phyloP scores from a whole-genome alignment of 495 filamentous ascomycete genomes.

The Terfezia claveryi region DNA sequence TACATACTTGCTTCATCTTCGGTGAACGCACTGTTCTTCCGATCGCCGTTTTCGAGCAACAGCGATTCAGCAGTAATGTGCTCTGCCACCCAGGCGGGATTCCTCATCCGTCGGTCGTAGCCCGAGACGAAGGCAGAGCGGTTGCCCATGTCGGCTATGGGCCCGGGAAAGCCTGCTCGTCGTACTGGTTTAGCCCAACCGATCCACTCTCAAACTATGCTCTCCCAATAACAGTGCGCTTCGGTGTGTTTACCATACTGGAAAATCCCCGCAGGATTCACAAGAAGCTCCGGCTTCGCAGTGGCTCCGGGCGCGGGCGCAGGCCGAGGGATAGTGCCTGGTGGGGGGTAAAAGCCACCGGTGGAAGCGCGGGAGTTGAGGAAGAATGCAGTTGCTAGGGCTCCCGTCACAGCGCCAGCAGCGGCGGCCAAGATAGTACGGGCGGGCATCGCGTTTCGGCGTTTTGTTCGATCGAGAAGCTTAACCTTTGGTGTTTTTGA shows the following conservation, averaged over 20 bases:
- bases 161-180: conserved; percentile 58
- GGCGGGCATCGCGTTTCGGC: background rate
- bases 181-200: background rate
- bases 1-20: conserved; percentile 36
- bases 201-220: background rate
- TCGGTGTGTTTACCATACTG: conserved; percentile 41
- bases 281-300: background rate
- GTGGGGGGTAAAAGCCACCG: conserved; percentile 6
- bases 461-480: too few relatives aligned
- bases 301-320: background rate
- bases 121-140: conserved; percentile 55
- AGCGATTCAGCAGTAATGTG: conserved; percentile 90
- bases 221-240: background rate
- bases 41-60: conserved; percentile 49
- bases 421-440: conserved; percentile 56
- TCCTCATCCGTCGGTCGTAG: conserved; percentile 78
- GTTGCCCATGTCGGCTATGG: conserved; percentile 57
- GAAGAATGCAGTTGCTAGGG: conserved; percentile 58
- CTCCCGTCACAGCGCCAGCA: conserved; percentile 70
- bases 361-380: conserved; percentile 33
- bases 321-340: background rate
- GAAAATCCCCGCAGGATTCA: conserved; percentile 62
- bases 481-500: too few relatives aligned
- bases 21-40: conserved; percentile 58
- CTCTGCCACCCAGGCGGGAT: conserved; percentile 88